These are phyloP conservation scores for Aspergillus puulaauensis DNA, from an alignment of 2,329 filamentous ascomycete species.

Conservation along the genomic window DNA sequence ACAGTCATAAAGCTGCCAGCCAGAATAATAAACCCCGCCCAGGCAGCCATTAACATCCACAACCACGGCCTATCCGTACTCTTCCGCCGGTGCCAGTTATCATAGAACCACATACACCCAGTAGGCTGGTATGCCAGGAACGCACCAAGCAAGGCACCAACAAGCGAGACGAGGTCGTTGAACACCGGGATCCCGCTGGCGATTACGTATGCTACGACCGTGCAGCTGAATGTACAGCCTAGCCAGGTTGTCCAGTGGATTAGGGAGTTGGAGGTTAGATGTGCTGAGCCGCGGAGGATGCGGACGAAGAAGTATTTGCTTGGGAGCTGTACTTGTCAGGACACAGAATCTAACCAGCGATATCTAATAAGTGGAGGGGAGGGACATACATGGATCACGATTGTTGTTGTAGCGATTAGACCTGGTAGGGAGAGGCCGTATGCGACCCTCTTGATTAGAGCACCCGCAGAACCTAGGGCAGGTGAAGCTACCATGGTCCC, in stretches of 20 bases:
- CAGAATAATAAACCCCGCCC: constrained; percentile 11
- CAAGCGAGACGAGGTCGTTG: constrained; percentile 23
- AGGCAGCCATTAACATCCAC: too few relatives aligned
- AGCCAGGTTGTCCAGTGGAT: constrained; percentile 27
- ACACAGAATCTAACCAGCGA: too few relatives aligned
- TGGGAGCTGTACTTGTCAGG: constrained; percentile 10
- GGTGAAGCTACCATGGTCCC: constrained; percentile 49
- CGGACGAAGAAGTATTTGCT: constrained; percentile 24
- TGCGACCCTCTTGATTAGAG: constrained; percentile 43
- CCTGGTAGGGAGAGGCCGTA: constrained; percentile 43
- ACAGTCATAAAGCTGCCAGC: constrained; percentile 45
- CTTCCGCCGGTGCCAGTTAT: constrained; percentile 1
- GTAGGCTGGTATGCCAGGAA: constrained; percentile 19
- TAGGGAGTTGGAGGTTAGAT: constrained; percentile 21
- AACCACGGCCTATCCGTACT: not conserved
- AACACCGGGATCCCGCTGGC: constrained; percentile 30
- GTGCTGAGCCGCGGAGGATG: constrained; percentile 22
- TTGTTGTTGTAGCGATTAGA: constrained; percentile 28
- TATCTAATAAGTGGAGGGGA: too few relatives aligned
- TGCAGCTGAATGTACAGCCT: constrained; percentile 19
- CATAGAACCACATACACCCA: constrained; percentile 23
- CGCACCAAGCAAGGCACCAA: constrained; percentile 25
- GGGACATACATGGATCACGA: constrained; percentile 19
- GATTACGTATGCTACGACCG: constrained; percentile 25
- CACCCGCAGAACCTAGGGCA: constrained; percentile 48